A percentile compares a stretch with the other conserved stretches of the same genome.
Evolutionary conservation across 1,139 yeast genomes (phyloP).

Genomic region (Yamadazyma oceani): DNA sequence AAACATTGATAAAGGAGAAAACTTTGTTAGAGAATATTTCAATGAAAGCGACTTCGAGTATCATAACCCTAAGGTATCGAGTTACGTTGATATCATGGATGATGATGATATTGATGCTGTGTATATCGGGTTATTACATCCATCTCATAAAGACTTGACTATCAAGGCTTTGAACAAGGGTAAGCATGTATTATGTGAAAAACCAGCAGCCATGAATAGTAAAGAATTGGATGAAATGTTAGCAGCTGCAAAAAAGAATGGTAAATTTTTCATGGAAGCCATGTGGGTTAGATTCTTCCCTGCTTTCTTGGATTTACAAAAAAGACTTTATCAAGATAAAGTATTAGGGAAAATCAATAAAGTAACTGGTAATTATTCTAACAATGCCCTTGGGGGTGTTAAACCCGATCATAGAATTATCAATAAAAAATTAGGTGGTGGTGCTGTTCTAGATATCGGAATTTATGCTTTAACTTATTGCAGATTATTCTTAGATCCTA

Average conservation of each 20-base stretch:
- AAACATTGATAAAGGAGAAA: slow-evolving; percentile 23
- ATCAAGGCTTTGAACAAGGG: slow-evolving; percentile 50
- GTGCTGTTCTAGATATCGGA: slow-evolving; percentile 60
- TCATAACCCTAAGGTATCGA: slow-evolving; percentile 14
- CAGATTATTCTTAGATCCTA: slow-evolving; percentile 35
- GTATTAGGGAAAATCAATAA: slow-evolving; percentile 44
- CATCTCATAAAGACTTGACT: slow-evolving; percentile 51
- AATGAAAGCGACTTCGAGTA: background rate
- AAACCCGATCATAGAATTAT: slow-evolving; percentile 31
- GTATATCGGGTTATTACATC: slow-evolving; percentile 62
- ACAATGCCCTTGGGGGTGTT: slow-evolving; percentile 18
- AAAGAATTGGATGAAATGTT: slow-evolving; percentile 46
- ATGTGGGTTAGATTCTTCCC: slow-evolving; percentile 69
- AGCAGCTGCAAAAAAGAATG: slow-evolving; percentile 46
- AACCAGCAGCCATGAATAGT: slow-evolving; percentile 56
- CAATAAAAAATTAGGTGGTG: slow-evolving; percentile 56
- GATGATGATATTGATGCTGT: slow-evolving; percentile 50
- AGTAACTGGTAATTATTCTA: slow-evolving; percentile 33
- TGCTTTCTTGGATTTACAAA: slow-evolving; percentile 31
- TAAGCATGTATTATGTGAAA: slow-evolving; percentile 58
- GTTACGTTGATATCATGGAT: slow-evolving; percentile 37
- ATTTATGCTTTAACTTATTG: slow-evolving; percentile 53
- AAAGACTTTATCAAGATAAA: slow-evolving; percentile 36
- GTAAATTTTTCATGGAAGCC: slow-evolving; percentile 59
- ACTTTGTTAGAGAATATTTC: slow-evolving; percentile 17